Conservation (phyloP, 257 asterid genomes). For the Handroanthus guayacan region DNA sequence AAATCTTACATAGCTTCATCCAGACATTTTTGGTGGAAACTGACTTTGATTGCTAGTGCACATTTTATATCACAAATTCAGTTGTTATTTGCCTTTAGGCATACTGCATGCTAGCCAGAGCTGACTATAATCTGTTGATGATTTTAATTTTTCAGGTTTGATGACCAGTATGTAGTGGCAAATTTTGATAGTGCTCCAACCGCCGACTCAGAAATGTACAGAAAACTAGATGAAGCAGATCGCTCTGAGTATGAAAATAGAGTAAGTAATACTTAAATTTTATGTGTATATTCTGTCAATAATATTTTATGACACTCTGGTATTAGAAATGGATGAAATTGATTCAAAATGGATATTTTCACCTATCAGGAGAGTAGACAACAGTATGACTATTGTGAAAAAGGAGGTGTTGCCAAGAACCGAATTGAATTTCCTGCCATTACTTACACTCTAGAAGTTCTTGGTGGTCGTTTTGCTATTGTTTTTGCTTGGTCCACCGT, state of each 20-base stretch:
- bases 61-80: constrained; percentile 7
- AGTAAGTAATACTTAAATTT: constrained; percentile 50
- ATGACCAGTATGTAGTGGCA: constrained; percentile 80
- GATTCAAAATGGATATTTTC: constrained; percentile 16
- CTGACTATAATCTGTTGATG: constrained; percentile 12
- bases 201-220: constrained; percentile 75
- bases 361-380: background rate
- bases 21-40: background rate
- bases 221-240: constrained; percentile 64
- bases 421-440: constrained; percentile 17
- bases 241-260: constrained; percentile 79
- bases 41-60: constrained; percentile 14
- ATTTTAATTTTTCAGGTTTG: constrained; percentile 56
- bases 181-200: constrained; percentile 92
- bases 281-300: constrained; percentile 3
- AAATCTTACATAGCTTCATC: too few species aligned
- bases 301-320: background rate
- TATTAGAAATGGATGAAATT: background rate
- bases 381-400: background rate
- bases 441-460: background rate
- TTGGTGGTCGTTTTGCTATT: background rate
- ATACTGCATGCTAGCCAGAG: constrained; percentile 23
- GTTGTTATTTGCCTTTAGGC: constrained; percentile 19
- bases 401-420: background rate
- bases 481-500: constrained; percentile 1